Conservation (phyloP, 2,329 filamentous ascomycete genomes). For the Lachnellula occidentalis region DNA sequence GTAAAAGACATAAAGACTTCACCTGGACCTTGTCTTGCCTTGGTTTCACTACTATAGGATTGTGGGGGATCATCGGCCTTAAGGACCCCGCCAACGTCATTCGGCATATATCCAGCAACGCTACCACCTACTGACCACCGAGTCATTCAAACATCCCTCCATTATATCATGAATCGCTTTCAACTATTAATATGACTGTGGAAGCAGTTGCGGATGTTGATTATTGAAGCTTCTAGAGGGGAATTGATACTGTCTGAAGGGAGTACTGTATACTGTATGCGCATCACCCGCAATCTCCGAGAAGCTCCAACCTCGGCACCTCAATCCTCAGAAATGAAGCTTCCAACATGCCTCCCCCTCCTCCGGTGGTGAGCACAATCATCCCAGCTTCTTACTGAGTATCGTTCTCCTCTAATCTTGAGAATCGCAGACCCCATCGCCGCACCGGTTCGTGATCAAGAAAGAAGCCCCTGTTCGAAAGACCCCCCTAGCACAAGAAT, state of each 20-base stretch:
- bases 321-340: conserved; percentile 11
- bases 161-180: neutral
- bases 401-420: conserved; percentile 9
- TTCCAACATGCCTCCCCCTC: conserved; percentile 27
- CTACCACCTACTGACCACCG: neutral
- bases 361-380: conserved; percentile 26
- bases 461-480: conserved; percentile 19
- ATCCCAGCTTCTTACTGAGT: neutral
- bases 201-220: neutral
- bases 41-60: neutral
- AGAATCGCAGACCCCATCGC: conserved; percentile 32
- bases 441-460: conserved; percentile 33
- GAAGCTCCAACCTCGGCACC: neutral
- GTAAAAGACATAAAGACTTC: neutral
- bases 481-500: conserved; percentile 20
- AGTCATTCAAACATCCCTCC: conserved; percentile 3
- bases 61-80: conserved; percentile 5
- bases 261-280: neutral
- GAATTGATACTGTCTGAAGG: neutral
- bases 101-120: neutral
- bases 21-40: too few species aligned
- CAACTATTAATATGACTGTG: neutral
- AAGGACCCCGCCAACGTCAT: conserved; percentile 4
- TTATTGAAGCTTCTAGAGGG: neutral
- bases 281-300: conserved; percentile 1